These are phyloP conservation scores for Dacryopinax primogenitus DNA, from an alignment of 768 basidiomycete species.

Conservation along the genomic window DNA sequence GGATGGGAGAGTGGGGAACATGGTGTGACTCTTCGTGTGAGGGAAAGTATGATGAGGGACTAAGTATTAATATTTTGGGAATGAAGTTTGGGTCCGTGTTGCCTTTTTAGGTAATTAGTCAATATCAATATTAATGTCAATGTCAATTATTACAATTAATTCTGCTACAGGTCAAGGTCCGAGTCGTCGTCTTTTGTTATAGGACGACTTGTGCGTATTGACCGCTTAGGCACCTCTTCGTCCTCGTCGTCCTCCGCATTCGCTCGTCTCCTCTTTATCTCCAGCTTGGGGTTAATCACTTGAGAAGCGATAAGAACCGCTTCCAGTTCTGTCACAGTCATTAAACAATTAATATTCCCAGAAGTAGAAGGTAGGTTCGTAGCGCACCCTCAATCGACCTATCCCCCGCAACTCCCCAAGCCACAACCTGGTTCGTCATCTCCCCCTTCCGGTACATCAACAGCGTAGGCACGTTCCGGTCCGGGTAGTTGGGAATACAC, in stretches of 20 bases:
- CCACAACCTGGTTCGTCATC: constrained; percentile 68
- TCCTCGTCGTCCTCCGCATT: constrained; percentile 32
- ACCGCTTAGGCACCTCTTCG: constrained; percentile 26
- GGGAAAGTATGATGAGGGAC: background rate
- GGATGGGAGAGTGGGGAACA: constrained; percentile 26
- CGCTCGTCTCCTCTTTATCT: constrained; percentile 16
- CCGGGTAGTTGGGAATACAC: constrained; percentile 93
- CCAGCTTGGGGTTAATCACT: constrained; percentile 41
- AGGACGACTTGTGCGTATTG: constrained; percentile 22
- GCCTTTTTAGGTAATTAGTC: background rate
- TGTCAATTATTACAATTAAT: background rate
- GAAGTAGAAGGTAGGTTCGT: background rate
- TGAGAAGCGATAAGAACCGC: constrained; percentile 51
- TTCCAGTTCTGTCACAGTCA: constrained; percentile 48
- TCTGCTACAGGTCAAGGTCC: constrained; percentile 61
- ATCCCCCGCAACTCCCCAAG: constrained; percentile 72
- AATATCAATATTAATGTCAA: background rate
- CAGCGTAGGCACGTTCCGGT: constrained; percentile 78
- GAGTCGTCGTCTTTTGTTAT: constrained; percentile 48
- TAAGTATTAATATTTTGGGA: background rate
- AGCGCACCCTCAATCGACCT: constrained; percentile 59
- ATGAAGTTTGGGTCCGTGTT: background rate
- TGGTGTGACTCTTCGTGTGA: constrained; percentile 11
- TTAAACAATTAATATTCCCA: constrained; percentile 7
- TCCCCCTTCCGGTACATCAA: constrained; percentile 90